These are phyloP conservation scores for Candida berthetii DNA, from an alignment of 805 yeast genomes.

Conservation along the genomic window DNA sequence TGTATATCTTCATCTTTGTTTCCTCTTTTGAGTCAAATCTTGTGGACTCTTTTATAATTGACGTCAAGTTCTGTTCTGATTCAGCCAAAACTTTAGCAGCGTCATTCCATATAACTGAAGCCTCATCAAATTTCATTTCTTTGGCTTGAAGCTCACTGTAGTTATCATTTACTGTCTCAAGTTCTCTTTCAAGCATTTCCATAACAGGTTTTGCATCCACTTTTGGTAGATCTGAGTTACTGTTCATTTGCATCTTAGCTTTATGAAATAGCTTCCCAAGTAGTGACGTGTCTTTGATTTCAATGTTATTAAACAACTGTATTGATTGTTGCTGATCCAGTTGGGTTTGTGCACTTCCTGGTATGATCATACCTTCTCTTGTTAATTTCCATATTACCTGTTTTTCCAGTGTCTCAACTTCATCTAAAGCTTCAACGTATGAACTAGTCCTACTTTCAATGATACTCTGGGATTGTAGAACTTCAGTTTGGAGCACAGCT, in stretches of 20 bases:
- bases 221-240: neutral
- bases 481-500: conserved; percentile 27
- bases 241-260: neutral
- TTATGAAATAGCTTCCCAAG: neutral
- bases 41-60: conserved; percentile 10
- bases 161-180: conserved; percentile 12
- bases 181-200: conserved; percentile 15
- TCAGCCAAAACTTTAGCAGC: conserved; percentile 9
- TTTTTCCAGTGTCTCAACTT: conserved; percentile 32
- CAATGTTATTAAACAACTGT: conserved; percentile 1
- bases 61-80: conserved; percentile 11
- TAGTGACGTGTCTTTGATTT: neutral
- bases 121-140: conserved; percentile 9
- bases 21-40: conserved; percentile 2
- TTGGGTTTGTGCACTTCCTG: neutral
- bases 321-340: neutral
- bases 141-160: conserved; percentile 4
- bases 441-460: conserved; percentile 40
- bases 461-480: conserved; percentile 37
- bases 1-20: conserved; percentile 2
- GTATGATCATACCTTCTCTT: conserved; percentile 16
- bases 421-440: conserved; percentile 32
- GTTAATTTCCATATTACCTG: conserved; percentile 25
- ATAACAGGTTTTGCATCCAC: conserved; percentile 6
- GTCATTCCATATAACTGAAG: conserved; percentile 15